Conservation (phyloP, 73 alveolate species). For the Stentor coeruleus region DNA sequence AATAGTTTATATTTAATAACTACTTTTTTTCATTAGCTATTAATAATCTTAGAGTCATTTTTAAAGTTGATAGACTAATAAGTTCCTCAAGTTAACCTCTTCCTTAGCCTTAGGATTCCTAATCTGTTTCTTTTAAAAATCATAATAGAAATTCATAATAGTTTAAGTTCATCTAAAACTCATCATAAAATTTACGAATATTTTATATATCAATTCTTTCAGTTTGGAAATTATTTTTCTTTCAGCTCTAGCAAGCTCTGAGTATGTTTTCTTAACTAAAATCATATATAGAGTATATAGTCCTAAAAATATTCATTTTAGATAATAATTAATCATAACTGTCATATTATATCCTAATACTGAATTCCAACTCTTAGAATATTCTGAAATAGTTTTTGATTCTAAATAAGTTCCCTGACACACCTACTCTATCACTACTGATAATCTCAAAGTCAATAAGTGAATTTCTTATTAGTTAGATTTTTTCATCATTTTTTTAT, state of each 20-base stretch:
- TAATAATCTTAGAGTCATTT: background rate
- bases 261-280: slow-evolving; percentile 70
- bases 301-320: slow-evolving; percentile 30
- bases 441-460: slow-evolving; percentile 53
- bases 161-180: slow-evolving; percentile 84
- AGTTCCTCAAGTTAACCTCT: background rate
- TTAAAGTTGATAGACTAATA: background rate
- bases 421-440: slow-evolving; percentile 37
- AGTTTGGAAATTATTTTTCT: slow-evolving; percentile 25
- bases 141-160: slow-evolving; percentile 73
- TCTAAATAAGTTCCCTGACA: slow-evolving; percentile 25
- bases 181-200: slow-evolving; percentile 68
- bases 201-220: slow-evolving; percentile 41
- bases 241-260: slow-evolving; percentile 27
- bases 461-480: slow-evolving; percentile 39
- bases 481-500: too few species aligned
- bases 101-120: slow-evolving; percentile 28
- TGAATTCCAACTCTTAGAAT: slow-evolving; percentile 42
- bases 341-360: slow-evolving; percentile 61
- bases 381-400: slow-evolving; percentile 57
- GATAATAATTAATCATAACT: slow-evolving; percentile 23
- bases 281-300: slow-evolving; percentile 68
- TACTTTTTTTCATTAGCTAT: too few species aligned
- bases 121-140: slow-evolving; percentile 66
- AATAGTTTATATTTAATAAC: too few species aligned